Conservation (phyloP, 768 basidiomycete genomes). For the Strobilomyces echinocephalus region DNA sequence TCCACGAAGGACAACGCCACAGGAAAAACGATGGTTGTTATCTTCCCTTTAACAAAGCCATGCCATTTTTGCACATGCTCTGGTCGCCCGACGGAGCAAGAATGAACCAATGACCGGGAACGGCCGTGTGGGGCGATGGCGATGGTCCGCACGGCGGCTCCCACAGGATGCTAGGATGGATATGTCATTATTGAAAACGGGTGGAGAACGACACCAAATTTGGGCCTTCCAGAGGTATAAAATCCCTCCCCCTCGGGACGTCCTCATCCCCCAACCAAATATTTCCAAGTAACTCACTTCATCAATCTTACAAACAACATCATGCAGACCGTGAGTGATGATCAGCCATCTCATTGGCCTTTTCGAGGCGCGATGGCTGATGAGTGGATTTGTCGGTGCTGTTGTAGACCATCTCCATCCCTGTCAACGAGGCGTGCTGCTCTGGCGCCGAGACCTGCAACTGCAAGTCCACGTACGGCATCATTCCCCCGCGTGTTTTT, state of each 20-base stretch:
- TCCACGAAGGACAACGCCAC: no score
- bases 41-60: no score
- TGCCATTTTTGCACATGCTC: background rate
- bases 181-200: background rate
- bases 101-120: no score
- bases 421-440: conserved; percentile 22
- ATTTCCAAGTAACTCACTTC: background rate
- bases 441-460: conserved; percentile 1
- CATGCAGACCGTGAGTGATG: no score
- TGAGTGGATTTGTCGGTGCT: no score
- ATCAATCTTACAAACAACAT: background rate
- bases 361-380: no score
- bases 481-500: background rate
- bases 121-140: background rate
- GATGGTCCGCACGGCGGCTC: background rate
- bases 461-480: conserved; percentile 9
- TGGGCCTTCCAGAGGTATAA: conserved; percentile 3
- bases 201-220: conserved; percentile 5
- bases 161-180: background rate
- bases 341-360: no score
- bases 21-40: background rate
- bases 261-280: background rate
- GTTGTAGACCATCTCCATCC: conserved; percentile 1
- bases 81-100: no score
- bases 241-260: background rate